phyloP scores from a whole-genome alignment of 257 asterid genomes.

The Solanum neorickii region DNA sequence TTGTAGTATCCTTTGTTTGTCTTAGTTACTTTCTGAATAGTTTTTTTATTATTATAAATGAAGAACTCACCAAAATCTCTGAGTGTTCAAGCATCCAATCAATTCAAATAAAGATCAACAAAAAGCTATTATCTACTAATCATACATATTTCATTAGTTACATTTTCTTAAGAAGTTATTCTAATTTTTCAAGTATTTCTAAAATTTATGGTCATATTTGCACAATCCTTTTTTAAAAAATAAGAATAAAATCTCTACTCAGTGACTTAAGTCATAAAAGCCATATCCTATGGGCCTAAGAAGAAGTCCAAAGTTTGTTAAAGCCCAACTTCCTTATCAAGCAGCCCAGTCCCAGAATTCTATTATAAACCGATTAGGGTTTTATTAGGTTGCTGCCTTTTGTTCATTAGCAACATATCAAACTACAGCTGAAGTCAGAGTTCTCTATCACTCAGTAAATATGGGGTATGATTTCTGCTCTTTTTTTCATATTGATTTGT shows the following conservation, averaged over 20 bases:
- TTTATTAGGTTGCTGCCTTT: neutral
- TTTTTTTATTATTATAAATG: no score
- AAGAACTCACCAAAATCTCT: neutral
- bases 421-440: conserved; percentile 1
- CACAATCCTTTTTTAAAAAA: no score
- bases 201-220: no score
- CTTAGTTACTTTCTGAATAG: no score
- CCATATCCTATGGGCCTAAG: neutral
- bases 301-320: neutral
- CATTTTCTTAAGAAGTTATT: no score
- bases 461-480: conserved; percentile 31
- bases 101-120: no score
- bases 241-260: no score
- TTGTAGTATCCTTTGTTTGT: no score
- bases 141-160: neutral
- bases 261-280: no score
- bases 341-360: neutral
- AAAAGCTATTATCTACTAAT: neutral
- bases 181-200: no score
- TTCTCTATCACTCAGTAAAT: conserved; percentile 20
- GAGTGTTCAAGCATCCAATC: neutral
- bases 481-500: neutral
- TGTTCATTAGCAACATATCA: neutral
- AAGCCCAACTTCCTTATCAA: neutral
- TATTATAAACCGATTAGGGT: conserved; percentile 4